Conservation (phyloP, 2,329 filamentous ascomycete genomes). For the Colletotrichum musicola region DNA sequence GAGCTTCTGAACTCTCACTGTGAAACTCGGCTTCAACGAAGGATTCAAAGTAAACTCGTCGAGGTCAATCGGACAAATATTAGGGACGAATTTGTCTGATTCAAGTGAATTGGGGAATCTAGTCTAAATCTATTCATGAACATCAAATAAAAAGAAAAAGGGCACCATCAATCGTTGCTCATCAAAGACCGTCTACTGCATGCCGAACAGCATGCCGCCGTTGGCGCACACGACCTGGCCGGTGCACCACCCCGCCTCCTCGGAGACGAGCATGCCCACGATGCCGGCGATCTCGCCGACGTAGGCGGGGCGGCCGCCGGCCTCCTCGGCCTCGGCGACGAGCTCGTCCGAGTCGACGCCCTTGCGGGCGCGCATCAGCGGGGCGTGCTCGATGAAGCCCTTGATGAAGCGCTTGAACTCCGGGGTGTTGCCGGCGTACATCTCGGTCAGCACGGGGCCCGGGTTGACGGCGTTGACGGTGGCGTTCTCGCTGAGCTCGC, state of each 20-base stretch:
- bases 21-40: neutral
- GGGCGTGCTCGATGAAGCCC: slow-evolving; percentile 64
- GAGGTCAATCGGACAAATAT: too few species aligned
- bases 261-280: slow-evolving; percentile 80
- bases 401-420: slow-evolving; percentile 58
- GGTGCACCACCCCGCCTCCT: slow-evolving; percentile 82
- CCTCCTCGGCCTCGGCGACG: slow-evolving; percentile 68
- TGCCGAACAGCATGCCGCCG: slow-evolving; percentile 72
- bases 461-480: slow-evolving; percentile 71
- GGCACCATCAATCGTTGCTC: neutral
- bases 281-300: slow-evolving; percentile 80
- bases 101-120: slow-evolving; percentile 10
- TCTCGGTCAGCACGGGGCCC: slow-evolving; percentile 66
- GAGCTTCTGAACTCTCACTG: slow-evolving; percentile 20
- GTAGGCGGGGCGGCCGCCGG: slow-evolving; percentile 72
- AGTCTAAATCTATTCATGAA: slow-evolving; percentile 28
- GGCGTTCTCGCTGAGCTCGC: slow-evolving; percentile 64
- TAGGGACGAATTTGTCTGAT: neutral
- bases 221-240: slow-evolving; percentile 86
- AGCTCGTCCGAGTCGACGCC: slow-evolving; percentile 73
- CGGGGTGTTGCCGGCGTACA: slow-evolving; percentile 60
- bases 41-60: neutral
- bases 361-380: slow-evolving; percentile 71
- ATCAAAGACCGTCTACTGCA: slow-evolving; percentile 43
- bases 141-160: neutral